Conservation (phyloP, 1,284 basidiomycete genomes). For the Phylloporus sp. region DNA sequence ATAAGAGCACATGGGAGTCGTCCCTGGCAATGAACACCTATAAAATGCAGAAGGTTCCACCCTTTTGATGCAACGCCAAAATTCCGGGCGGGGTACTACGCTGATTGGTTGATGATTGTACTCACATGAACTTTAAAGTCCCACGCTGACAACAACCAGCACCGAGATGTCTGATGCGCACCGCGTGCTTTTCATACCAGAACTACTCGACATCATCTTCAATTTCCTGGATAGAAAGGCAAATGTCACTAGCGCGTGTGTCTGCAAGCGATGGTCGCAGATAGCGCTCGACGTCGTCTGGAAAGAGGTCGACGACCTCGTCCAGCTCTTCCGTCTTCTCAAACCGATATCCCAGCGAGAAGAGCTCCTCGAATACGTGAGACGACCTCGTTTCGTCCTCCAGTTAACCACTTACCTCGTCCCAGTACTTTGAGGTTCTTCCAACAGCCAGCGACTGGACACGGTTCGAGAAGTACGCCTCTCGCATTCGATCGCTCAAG, state of each 20-base stretch:
- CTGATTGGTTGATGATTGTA: too few relatives aligned
- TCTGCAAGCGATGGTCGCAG: conserved; percentile 61
- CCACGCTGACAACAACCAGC: too few relatives aligned
- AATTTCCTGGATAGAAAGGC: conserved; percentile 45
- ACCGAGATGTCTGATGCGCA: conserved; percentile 1
- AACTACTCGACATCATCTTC: conserved; percentile 61
- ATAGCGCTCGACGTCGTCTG: conserved; percentile 61
- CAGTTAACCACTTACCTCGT: conserved; percentile 1
- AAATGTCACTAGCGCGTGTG: conserved; percentile 53
- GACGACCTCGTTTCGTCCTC: conserved; percentile 1
- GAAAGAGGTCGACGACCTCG: conserved; percentile 55
- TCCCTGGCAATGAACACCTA: too few relatives aligned
- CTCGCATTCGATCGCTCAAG: conserved; percentile 56
- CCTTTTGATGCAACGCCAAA: too few relatives aligned
- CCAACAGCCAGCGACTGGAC: conserved; percentile 64
- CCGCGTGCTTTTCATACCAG: conserved; percentile 50
- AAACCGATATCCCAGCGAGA: conserved; percentile 40
- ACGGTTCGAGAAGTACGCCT: conserved; percentile 60
- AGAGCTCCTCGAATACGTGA: conserved; percentile 32
- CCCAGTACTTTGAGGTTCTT: conserved; percentile 50
- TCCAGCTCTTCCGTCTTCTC: conserved; percentile 56
- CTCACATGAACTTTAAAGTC: too few relatives aligned
- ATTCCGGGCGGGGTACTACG: too few relatives aligned
- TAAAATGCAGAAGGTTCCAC: too few relatives aligned
- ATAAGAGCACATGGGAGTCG: background rate